A percentile compares a stretch with the other conserved stretches of the same genome.
phyloP scores from a whole-genome alignment of 441 rosid species.

The Aleurites moluccanus region DNA sequence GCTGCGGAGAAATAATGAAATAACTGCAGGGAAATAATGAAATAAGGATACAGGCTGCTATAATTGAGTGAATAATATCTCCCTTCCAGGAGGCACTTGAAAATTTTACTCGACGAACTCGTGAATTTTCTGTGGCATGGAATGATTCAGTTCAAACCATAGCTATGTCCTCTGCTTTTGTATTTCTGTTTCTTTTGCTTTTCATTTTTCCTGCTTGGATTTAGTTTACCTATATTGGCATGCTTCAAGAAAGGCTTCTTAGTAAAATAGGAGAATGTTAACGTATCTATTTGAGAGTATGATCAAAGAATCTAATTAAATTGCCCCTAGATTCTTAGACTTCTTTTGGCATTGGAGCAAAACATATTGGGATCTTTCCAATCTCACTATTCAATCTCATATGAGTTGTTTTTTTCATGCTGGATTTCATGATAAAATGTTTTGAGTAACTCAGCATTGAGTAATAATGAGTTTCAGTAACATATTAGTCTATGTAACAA shows the following conservation, averaged over 20 bases:
- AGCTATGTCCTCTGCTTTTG: not conserved
- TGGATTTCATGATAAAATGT: not conserved
- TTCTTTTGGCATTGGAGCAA: not conserved
- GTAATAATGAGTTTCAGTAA: not conserved
- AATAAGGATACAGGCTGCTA: too few species aligned
- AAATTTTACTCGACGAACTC: not conserved
- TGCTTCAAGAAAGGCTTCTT: not conserved
- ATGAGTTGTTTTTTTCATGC: not conserved
- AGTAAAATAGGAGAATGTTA: not conserved
- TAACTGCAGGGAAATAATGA: too few species aligned
- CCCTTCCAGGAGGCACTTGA: not conserved
- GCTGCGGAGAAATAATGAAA: not conserved
- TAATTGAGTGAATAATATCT: not conserved
- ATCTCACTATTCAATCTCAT: not conserved
- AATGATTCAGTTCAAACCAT: not conserved
- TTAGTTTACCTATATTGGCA: not conserved
- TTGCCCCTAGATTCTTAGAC: not conserved
- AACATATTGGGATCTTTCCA: not conserved
- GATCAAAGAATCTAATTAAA: not conserved
- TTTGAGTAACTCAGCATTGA: not conserved
- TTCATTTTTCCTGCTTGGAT: not conserved
- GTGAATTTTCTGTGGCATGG: not conserved
- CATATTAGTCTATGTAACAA: not conserved
- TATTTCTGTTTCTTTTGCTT: not conserved
- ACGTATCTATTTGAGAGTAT: not conserved